These are phyloP conservation scores for Blastobotrys parvus DNA, from an alignment of 805 yeast species.

Conservation along the genomic window DNA sequence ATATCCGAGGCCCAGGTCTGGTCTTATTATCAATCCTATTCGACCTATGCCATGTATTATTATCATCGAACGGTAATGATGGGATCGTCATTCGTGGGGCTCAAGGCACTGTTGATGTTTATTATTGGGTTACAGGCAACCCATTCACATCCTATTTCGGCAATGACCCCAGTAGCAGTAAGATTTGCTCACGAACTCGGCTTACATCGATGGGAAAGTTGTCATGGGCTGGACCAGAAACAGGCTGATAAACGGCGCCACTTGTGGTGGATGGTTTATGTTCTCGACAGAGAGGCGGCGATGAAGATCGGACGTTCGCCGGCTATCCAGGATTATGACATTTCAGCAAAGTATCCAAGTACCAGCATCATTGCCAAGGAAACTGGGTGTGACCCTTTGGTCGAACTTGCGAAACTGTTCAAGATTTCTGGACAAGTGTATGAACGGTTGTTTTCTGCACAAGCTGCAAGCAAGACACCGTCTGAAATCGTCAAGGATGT, in stretches of 20 bases:
- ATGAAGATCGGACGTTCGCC: slow-evolving; percentile 45
- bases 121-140: slow-evolving; percentile 10
- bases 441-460: slow-evolving; percentile 12
- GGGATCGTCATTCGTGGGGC: slow-evolving; percentile 4
- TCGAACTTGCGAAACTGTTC: slow-evolving; percentile 5
- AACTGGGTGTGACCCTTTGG: neutral
- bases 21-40: slow-evolving; percentile 1
- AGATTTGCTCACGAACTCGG: slow-evolving; percentile 53
- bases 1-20: neutral
- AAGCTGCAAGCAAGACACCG: slow-evolving; percentile 8
- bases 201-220: slow-evolving; percentile 42
- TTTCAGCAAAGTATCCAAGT: slow-evolving; percentile 11
- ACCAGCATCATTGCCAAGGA: slow-evolving; percentile 1
- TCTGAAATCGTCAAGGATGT: slow-evolving; percentile 11
- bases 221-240: slow-evolving; percentile 28
- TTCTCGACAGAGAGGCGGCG: slow-evolving; percentile 38
- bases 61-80: slow-evolving; percentile 6
- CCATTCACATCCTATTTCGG: slow-evolving; percentile 6
- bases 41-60: slow-evolving; percentile 8
- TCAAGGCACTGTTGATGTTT: slow-evolving; percentile 8
- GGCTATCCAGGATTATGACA: slow-evolving; percentile 23
- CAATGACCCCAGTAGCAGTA: slow-evolving; percentile 31
- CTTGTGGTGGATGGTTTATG: slow-evolving; percentile 44
- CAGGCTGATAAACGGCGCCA: slow-evolving; percentile 34
- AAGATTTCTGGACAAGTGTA: slow-evolving; percentile 11